A percentile compares a stretch with the other conserved stretches of the same genome.
These are phyloP conservation scores for Chamaecyparis obtusa DNA, from an alignment of 75 land plant genomes.

Conservation along the genomic window DNA sequence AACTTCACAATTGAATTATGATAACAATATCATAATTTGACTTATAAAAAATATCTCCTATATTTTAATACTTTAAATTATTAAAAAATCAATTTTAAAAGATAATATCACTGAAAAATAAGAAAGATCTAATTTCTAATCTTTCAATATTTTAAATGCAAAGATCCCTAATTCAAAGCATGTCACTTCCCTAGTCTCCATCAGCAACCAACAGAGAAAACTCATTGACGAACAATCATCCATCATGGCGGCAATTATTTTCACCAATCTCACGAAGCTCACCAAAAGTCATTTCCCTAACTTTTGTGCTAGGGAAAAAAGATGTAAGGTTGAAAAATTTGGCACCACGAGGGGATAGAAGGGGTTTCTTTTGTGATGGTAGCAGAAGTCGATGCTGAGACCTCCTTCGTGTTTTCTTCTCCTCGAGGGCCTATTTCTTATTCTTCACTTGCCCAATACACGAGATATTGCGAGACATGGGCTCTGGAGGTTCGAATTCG, in stretches of 20 bases:
- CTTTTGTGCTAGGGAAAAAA: background rate
- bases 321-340: background rate
- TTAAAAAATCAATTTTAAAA: too few species aligned
- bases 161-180: too few species aligned
- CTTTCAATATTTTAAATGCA: too few species aligned
- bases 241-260: background rate
- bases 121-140: too few species aligned
- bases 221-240: too few species aligned
- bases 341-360: background rate
- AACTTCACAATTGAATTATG: too few species aligned
- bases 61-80: too few species aligned
- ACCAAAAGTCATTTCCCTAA: background rate
- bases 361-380: background rate
- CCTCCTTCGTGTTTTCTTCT: slow-evolving; percentile 1
- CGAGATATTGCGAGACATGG: slow-evolving; percentile 52
- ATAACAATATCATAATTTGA: too few species aligned
- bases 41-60: too few species aligned
- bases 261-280: background rate
- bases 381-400: background rate
- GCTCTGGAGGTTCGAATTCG: slow-evolving; percentile 26
- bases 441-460: slow-evolving; percentile 63
- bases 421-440: slow-evolving; percentile 17
- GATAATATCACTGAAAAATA: too few species aligned
- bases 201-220: too few species aligned
- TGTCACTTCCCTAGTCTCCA: too few species aligned